Base-by-base conservation (phyloP, 116 monocot species). In the Thalassia testudinum region DNA sequence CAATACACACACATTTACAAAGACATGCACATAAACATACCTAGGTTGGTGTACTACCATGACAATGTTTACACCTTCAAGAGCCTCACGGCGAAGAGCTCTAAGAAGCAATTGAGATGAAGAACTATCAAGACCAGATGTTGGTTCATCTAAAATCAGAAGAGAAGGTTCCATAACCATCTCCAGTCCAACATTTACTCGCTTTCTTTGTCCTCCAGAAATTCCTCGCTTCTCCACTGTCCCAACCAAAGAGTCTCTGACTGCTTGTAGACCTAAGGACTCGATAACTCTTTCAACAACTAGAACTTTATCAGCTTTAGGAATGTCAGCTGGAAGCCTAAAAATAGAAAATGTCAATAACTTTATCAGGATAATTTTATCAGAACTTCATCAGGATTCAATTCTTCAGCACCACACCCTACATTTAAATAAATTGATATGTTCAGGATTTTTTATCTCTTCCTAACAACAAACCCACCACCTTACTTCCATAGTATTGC, bases 121-220 rank as follows among this genome's bases (percentile, higher is more conserved):
- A 56, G 88, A 69, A 59, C 95, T 95, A 56, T 95, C 95, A 65
- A 95, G 66, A 42, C 95, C 95, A 45, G 95, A 95, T 56, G 95
- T 95, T 21, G 95, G 95, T 66, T 95, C 95, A 70, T 95, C 95
- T 19, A 95, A 63, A 55, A 95, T 88, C 59, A 95, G 58, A 5
- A 95, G 37, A 37, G 95, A 88, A n/a, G 95, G 95, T 49, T 95
- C 95, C 85, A 95, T 95, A 50, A 95, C 95, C 95, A 95, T 95
- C 66, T 95, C 95, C 21, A 95, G 22, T 1, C 95, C 95, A 63
- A 95, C 95, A 66, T 95, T 95, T 27, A 95, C 95, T 57, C 95
- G 62, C 52, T 95, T 95, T 42, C 85, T 75, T 58, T 95, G 95
- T 49, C 95, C 95, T 14, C 95, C 88, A 19, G 88, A 95, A 27